phyloP scores from a whole-genome alignment of 169 alveolate species.

The Theileria sp. region DNA sequence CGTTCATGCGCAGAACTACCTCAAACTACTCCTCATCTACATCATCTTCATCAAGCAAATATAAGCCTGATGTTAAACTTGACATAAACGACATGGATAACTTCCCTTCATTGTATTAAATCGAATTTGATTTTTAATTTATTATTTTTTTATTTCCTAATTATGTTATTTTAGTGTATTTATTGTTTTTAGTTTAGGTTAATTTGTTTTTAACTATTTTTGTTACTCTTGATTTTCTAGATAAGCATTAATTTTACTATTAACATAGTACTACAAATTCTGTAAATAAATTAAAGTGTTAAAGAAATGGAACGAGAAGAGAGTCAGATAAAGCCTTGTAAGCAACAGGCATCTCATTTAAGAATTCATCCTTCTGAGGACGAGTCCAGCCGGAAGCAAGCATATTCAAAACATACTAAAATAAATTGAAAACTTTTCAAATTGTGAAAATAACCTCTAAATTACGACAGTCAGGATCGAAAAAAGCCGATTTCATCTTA shows the following conservation, averaged over 20 bases:
- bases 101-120: constrained; percentile 21
- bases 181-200: too few relatives aligned
- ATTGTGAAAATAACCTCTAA: constrained; percentile 47
- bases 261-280: background rate
- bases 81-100: constrained; percentile 14
- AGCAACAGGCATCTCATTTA: constrained; percentile 47
- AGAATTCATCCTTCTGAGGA: constrained; percentile 47
- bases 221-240: too few relatives aligned
- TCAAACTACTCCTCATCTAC: background rate
- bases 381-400: constrained; percentile 46
- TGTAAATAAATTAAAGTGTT: background rate
- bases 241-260: too few relatives aligned
- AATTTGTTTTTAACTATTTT: too few relatives aligned
- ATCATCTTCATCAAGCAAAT: background rate
- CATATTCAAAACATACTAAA: constrained; percentile 46
- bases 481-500: constrained; percentile 34
- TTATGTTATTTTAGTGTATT: background rate
- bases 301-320: constrained; percentile 11
- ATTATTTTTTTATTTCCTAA: too few relatives aligned
- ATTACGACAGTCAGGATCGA: constrained; percentile 51
- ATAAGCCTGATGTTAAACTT: background rate
- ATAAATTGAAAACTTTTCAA: too few relatives aligned
- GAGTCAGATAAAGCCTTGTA: constrained; percentile 36
- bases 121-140: background rate
- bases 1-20: constrained; percentile 19